Percentiles rank a stretch among this genome's conserved stretches.
Conservation (phyloP, 768 basidiomycete species). For the Termitomyces sp. region DNA sequence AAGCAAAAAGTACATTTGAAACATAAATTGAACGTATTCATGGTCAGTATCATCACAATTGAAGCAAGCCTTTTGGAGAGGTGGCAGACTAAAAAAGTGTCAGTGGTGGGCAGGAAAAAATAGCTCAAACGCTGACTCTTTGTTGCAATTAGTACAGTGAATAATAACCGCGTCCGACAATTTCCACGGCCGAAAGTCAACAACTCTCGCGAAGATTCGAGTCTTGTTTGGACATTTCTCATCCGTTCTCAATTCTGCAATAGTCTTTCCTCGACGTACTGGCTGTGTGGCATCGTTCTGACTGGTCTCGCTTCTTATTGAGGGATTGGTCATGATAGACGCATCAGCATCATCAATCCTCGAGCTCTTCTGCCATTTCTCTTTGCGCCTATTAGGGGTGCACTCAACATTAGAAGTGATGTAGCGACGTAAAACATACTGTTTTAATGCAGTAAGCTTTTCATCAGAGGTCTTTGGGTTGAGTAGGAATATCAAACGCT, state of each 20-base stretch:
- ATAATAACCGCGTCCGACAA: constrained; percentile 42
- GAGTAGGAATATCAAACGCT: constrained; percentile 39
- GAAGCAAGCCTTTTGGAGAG: constrained; percentile 37
- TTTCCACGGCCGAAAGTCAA: constrained; percentile 52
- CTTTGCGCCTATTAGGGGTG: constrained; percentile 20
- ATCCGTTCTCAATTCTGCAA: constrained; percentile 30
- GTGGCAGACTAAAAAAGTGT: constrained; percentile 34
- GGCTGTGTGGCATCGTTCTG: not conserved
- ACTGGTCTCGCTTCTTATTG: not conserved
- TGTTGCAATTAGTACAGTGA: constrained; percentile 48
- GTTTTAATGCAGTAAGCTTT: constrained; percentile 34
- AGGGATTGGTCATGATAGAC: not conserved
- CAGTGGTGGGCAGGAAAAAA: not conserved
- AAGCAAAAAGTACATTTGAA: constrained; percentile 43
- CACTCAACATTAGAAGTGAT: not conserved
- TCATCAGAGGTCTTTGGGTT: constrained; percentile 28
- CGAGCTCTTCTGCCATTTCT: constrained; percentile 20
- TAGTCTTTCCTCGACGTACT: constrained; percentile 18
- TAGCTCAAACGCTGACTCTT: constrained; percentile 32
- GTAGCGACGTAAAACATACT: constrained; percentile 23
- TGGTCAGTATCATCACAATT: constrained; percentile 49
- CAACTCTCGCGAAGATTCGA: constrained; percentile 40
- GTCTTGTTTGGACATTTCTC: constrained; percentile 32
- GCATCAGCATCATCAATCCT: not conserved
- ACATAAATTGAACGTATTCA: constrained; percentile 42